These are phyloP conservation scores for Iberis amara DNA, from an alignment of 441 rosid species.

Conservation along the genomic window DNA sequence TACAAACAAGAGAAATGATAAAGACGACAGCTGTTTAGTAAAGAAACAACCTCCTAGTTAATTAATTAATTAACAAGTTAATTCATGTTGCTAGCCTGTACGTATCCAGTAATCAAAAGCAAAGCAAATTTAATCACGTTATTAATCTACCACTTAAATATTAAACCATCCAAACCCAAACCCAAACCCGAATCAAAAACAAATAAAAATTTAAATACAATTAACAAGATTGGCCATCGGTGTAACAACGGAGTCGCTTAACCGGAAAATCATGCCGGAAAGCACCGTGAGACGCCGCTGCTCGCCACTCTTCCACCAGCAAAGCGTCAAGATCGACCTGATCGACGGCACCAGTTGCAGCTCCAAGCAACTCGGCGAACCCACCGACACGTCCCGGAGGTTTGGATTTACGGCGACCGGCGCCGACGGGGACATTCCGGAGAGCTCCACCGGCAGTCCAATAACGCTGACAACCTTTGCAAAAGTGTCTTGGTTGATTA, in stretches of 20 bases:
- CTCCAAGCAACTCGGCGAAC: conserved; percentile 27
- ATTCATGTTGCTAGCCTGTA: no score
- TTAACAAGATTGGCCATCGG: conserved; percentile 46
- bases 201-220: background rate
- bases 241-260: conserved; percentile 46
- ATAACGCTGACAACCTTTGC: conserved; percentile 86
- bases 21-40: no score
- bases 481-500: conserved; percentile 83
- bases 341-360: conserved; percentile 31
- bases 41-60: no score
- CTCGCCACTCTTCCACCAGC: conserved; percentile 52
- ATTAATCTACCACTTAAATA: background rate
- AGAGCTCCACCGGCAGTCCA: conserved; percentile 97
- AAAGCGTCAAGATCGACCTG: conserved; percentile 43
- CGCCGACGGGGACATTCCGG: conserved; percentile 77
- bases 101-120: no score
- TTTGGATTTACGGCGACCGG: conserved; percentile 76
- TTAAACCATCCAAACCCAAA: background rate
- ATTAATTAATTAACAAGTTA: no score
- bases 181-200: conserved; percentile 1
- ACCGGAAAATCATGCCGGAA: conserved; percentile 48
- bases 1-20: no score
- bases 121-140: no score
- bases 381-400: conserved; percentile 48
- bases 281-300: conserved; percentile 38